phyloP scores from a whole-genome alignment of 106 monocot species.

The Dendrobium catenatum region DNA sequence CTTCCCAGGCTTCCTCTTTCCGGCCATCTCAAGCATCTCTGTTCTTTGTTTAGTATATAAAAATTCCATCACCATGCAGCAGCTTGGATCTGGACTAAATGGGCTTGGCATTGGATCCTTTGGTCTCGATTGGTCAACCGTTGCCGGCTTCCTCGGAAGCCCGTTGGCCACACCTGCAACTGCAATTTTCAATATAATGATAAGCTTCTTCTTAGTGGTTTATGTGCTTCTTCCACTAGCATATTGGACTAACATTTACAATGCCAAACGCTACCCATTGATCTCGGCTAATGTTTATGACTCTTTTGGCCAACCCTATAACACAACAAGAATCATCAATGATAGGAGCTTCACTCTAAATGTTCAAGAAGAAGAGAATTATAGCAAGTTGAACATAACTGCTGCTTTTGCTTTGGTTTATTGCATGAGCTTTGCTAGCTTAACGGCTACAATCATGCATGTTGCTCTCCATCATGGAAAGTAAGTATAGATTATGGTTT shows the following conservation, averaged over 20 bases:
- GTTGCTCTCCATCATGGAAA: conserved; percentile 64
- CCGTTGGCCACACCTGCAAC: conserved; percentile 30
- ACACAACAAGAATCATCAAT: neutral
- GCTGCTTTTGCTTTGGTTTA: conserved; percentile 42
- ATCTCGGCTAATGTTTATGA: conserved; percentile 7
- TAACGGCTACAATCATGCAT: conserved; percentile 55
- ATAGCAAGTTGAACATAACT: conserved; percentile 49
- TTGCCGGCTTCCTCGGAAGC: conserved; percentile 20
- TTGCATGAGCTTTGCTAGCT: conserved; percentile 49
- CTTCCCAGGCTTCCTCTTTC: conserved; percentile 42
- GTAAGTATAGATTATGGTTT: conserved; percentile 6
- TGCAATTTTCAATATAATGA: conserved; percentile 29
- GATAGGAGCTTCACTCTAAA: conserved; percentile 23
- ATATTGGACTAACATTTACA: conserved; percentile 35
- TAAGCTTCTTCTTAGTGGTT: conserved; percentile 18
- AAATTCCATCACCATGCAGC: conserved; percentile 36
- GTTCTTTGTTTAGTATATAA: conserved; percentile 38
- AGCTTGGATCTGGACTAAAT: conserved; percentile 36
- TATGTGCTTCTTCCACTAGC: conserved; percentile 34
- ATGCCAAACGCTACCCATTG: conserved; percentile 29
- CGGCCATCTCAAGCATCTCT: conserved; percentile 30
- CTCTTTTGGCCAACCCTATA: neutral
- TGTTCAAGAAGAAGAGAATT: conserved; percentile 21
- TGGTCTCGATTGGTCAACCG: conserved; percentile 39
- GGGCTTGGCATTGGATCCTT: conserved; percentile 56